Evolutionary conservation across 2,329 filamentous ascomycete species (phyloP), one percentile per base, ranked within the genome.

Genomic region (Madurella mycetomatis): DNA sequence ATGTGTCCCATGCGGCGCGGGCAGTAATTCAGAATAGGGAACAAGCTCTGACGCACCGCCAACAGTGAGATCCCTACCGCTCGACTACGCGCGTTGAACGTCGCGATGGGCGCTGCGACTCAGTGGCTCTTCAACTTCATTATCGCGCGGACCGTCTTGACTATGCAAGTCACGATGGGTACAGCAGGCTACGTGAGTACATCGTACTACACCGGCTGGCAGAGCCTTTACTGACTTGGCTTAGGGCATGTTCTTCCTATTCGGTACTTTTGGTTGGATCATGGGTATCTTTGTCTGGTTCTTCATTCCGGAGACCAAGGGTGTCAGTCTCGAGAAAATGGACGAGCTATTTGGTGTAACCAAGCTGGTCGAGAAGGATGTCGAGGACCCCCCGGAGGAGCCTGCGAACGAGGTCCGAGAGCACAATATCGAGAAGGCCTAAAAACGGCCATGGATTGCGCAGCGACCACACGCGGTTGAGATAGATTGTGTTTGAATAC

Each of bases 51-150:
- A 16, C n/a, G n/a, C n/a, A 4, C 9, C 11, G 40, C 15, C 8
- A 9, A 30, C 25, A 60, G 58, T 9, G 84, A 87, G 66, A 87
- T 87, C 57, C 83, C 84, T 0, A 80, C 81, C 5, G 80, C 81
- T 0, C 73, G 84, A 19, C 72, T 87, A 3, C 71, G 84, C 42
- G 78, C 78, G n/a, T 70, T 84, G 60, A 86, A 86, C 62, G 83
- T 87, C 1, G 75, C 82, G 1, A 73, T 86, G 42, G 84, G 81
- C 0, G 83, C 84, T 2, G 80, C 82, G 0, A 85, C 81, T 0
- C 83, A 87, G 63, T 86, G 83, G 83, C 64, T 87, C 3, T 86
- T 87, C 68, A 87, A 87, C 63, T 84, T 87, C 53, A 82, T 86
- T 2, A 81, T 87, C 41, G 82, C 84, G 2, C 72, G 81, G 34